Base-by-base conservation (phyloP, 805 yeast genomes). In the Ogataea pignaliae region DNA sequence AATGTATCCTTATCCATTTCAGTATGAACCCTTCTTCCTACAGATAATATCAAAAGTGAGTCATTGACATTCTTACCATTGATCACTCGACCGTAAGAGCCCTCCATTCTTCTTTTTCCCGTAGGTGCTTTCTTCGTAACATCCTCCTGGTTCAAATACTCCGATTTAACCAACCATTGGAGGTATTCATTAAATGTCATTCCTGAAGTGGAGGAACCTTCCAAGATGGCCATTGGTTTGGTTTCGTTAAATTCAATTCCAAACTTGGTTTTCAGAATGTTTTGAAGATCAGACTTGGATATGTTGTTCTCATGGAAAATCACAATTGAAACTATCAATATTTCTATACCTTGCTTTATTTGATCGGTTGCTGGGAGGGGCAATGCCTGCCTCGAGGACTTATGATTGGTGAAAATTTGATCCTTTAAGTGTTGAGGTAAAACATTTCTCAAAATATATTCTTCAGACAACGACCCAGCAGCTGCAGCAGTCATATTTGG, bases 11-110 rank as follows among this genome's bases (percentile, higher is more conserved):
- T 48, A 4, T 52, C 39, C 40, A 66, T 52, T 37, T 65, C 69
- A 2, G 44, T 48, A 13, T 51, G 31, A 2, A 62, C 42, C 31
- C 68, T 43, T 38, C 65, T 44, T 8, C 69, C 70, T 6, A 66
- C 29, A 8, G 58, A 54, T 29, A 52, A 51, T 18, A 56, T 52
- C 43, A 54, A 49, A 50, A 52, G 41, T 33, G 47, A 47, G 35
- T 55, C 62, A 28, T 60, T 63, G 17, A 54, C 46, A n/a, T 34
- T 42, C 31, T 41, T 43, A 3, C 44, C 34, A 34, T 36, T 43
- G 32, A 35, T 42, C 33, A 10, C 41, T 29, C 15, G 26, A n/a
- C 50, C 10, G 30, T 33, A 32, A 39, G 28, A 13, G 43, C 37
- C n/a, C 42, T 15, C 10, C 9, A 3, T 4, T 13, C 14, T 39